Base-by-base conservation (phyloP, 306 rosid genomes). In the Sesbania bispinosa region DNA sequence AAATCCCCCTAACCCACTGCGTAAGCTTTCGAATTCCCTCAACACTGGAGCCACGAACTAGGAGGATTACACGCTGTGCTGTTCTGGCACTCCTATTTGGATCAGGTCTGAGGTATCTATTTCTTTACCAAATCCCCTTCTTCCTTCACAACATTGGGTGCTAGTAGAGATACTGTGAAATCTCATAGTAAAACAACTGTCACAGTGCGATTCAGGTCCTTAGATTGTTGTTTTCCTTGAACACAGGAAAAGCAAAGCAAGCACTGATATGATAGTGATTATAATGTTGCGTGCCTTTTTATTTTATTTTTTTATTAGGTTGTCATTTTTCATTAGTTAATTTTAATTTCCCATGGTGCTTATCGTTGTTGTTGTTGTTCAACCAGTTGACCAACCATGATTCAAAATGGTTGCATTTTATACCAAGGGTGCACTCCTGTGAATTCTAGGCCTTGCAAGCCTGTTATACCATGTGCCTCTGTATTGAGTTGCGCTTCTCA, bases 381-480 rank as follows among this genome's bases (percentile, higher is more conserved):
- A 7, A 33, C 10, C 81, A 91, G 92, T 80, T 80, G 39, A 46
- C 36, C 38, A 50, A 80, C 62, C 73, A 92, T 92, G 94, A 78
- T 87, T 76, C 83, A 43, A 38, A 84, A 80, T 67, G 87, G 83
- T 30, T 76, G 86, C 74, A 60, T 73, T 59, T 57, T 72, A 60
- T 77, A 88, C 73, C 69, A 81, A 46, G 87, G 86, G 80, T 73
- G 36, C 69, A 79, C 35, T 18, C 70, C 85, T 73, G 6, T 84
- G 45, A 79, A 57, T 76, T 73, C 79, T 26, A 48, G 84, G 79
- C 58, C 55, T 13, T 51, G 42, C 53, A 86, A 58, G 58, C 55
- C 57, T 9, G 35, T 42, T 6, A 14, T 61, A 52, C 62, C 86
- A 11, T 16, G 52, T 41, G 32, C 50, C 41, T 48, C 86, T 26